phyloP scores from a whole-genome alignment of 129 eudicot genomes.

The Gnaphalium uliginosum region DNA sequence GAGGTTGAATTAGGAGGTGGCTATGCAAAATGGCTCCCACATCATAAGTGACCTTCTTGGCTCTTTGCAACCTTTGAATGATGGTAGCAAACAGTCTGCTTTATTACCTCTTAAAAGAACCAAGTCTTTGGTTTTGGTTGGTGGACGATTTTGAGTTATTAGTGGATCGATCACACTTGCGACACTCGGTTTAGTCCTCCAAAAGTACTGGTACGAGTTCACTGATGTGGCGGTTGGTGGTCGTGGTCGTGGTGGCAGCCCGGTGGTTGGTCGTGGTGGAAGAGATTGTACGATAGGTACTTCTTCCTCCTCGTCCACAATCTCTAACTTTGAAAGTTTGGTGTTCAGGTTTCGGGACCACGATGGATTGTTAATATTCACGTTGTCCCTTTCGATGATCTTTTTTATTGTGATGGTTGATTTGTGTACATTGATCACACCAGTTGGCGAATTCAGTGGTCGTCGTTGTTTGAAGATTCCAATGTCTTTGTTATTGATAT shows the following conservation, averaged over 20 bases:
- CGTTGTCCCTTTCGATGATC: conserved; percentile 39
- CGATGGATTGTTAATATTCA: conserved; percentile 24
- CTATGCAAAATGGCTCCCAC: conserved; percentile 89
- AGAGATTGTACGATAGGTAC: conserved; percentile 31
- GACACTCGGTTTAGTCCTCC: conserved; percentile 54
- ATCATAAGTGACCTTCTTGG: conserved; percentile 48
- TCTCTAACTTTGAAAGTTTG: conserved; percentile 19
- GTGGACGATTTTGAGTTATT: conserved; percentile 36
- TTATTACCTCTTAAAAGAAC: conserved; percentile 49
- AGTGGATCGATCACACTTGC: conserved; percentile 37
- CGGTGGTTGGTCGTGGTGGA: conserved; percentile 36
- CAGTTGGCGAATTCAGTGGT: conserved; percentile 29
- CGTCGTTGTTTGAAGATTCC: conserved; percentile 21
- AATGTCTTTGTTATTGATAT: neutral
- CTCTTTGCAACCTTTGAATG: conserved; percentile 66
- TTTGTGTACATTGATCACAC: conserved; percentile 40
- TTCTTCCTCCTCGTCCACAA: conserved; percentile 20
- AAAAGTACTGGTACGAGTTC: conserved; percentile 75
- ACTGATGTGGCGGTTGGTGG: conserved; percentile 37
- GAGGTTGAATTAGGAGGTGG: conserved; percentile 55
- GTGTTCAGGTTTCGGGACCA: conserved; percentile 51
- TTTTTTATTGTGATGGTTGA: conserved; percentile 47
- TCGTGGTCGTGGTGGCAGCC: conserved; percentile 44
- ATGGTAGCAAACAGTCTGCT: conserved; percentile 48
- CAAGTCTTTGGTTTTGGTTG: conserved; percentile 47